Conservation (phyloP, 768 basidiomycete species). For the Agrocybe praecox region DNA sequence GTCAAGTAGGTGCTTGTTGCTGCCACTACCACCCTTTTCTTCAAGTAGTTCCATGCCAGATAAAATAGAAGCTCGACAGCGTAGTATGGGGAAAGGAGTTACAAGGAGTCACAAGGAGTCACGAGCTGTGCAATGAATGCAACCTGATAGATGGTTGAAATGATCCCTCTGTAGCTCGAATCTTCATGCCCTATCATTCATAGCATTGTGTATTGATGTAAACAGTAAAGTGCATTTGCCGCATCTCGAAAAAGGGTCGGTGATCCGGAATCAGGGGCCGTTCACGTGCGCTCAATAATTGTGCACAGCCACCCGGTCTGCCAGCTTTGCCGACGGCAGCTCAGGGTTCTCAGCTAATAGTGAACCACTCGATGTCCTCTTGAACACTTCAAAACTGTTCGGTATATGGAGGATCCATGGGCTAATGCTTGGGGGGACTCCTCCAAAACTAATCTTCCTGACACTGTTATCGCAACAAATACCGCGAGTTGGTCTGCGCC, state of each 20-base stretch:
- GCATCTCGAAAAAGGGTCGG: not conserved
- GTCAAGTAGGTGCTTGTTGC: constrained; percentile 44
- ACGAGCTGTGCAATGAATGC: constrained; percentile 1
- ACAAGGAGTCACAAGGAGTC: too few species aligned
- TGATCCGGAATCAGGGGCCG: not conserved
- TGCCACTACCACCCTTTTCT: constrained; percentile 1
- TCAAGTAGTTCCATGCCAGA: constrained; percentile 24
- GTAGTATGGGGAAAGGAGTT: constrained; percentile 15
- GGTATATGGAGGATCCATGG: constrained; percentile 77
- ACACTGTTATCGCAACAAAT: not conserved
- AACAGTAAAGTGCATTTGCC: not conserved
- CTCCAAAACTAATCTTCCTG: constrained; percentile 24
- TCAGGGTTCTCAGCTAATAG: not conserved
- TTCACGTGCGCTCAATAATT: not conserved
- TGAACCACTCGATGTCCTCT: too few species aligned
- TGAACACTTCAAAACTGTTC: not conserved
- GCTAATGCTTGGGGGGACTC: constrained; percentile 69
- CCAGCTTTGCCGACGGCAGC: not conserved
- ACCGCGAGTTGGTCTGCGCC: constrained; percentile 23
- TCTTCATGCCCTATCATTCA: not conserved
- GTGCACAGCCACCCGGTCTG: not conserved
- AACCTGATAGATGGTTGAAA: not conserved
- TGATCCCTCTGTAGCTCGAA: constrained; percentile 1
- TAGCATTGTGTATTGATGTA: not conserved
- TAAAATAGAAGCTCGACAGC: not conserved